Conservation (phyloP, 2,329 filamentous ascomycete species). For the Orbilia ellipsospora region DNA sequence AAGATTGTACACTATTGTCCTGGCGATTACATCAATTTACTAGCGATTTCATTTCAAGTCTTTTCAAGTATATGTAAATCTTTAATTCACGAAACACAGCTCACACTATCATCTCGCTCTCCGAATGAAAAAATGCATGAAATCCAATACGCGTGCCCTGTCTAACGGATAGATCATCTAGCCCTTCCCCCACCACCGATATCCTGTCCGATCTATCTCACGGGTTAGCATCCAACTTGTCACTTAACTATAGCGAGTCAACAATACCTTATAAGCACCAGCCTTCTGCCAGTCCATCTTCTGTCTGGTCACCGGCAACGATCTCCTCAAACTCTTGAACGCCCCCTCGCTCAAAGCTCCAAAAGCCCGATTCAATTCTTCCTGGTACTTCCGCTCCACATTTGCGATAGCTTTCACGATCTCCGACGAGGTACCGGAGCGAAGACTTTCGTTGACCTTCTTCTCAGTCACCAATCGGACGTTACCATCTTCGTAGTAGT, state of each 20-base stretch:
- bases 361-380: constrained; percentile 93
- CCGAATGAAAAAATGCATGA: background rate
- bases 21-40: constrained; percentile 12
- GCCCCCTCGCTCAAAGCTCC: constrained; percentile 88
- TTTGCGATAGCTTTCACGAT: constrained; percentile 81
- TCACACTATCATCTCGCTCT: background rate
- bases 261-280: constrained; percentile 86
- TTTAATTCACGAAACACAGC: constrained; percentile 12
- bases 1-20: constrained; percentile 35
- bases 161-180: constrained; percentile 46
- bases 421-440: constrained; percentile 73
- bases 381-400: constrained; percentile 91
- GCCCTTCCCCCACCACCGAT: constrained; percentile 49
- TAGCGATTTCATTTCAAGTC: constrained; percentile 15
- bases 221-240: constrained; percentile 1
- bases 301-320: constrained; percentile 94
- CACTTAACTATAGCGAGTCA: background rate
- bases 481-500: constrained; percentile 99
- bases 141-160: constrained; percentile 19
- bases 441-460: constrained; percentile 72
- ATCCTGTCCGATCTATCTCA: constrained; percentile 52
- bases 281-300: constrained; percentile 99
- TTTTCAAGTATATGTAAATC: background rate
- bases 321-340: constrained; percentile 91
- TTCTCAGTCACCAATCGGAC: constrained; percentile 93